These are phyloP conservation scores for Mycena rebaudengoi DNA, from an alignment of 768 basidiomycete genomes.

Conservation along the genomic window DNA sequence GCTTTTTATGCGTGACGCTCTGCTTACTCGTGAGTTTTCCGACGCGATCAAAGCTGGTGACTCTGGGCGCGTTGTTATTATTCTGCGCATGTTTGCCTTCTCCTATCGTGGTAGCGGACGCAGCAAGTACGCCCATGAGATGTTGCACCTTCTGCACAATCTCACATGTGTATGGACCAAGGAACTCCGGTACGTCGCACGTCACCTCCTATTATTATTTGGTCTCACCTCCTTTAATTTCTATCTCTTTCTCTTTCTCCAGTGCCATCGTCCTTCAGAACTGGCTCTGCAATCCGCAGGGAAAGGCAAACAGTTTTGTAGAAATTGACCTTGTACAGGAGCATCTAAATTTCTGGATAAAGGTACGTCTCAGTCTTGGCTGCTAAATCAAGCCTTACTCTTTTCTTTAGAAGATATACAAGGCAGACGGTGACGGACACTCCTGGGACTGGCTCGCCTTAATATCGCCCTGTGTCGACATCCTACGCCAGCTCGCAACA, in stretches of 20 bases:
- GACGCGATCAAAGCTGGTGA: slow-evolving; percentile 40
- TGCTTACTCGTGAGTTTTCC: slow-evolving; percentile 34
- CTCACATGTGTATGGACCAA: slow-evolving; percentile 36
- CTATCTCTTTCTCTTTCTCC: neutral
- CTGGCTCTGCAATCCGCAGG: slow-evolving; percentile 42
- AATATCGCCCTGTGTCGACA: slow-evolving; percentile 26
- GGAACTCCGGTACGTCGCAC: slow-evolving; percentile 27
- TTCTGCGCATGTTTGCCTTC: slow-evolving; percentile 32
- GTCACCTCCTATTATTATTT: no score
- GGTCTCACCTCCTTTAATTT: no score
- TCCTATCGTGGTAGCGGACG: slow-evolving; percentile 35
- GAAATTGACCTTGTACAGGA: slow-evolving; percentile 44
- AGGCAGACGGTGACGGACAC: slow-evolving; percentile 17
- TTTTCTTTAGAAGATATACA: slow-evolving; percentile 20
- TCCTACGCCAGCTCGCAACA: slow-evolving; percentile 33
- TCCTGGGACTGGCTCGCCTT: slow-evolving; percentile 28
- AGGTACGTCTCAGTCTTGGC: slow-evolving; percentile 25
- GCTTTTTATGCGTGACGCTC: slow-evolving; percentile 37
- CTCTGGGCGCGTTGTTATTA: slow-evolving; percentile 35
- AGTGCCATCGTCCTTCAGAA: slow-evolving; percentile 36
- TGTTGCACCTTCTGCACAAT: slow-evolving; percentile 39
- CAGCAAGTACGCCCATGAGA: slow-evolving; percentile 40
- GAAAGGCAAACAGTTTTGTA: slow-evolving; percentile 30
- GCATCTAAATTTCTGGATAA: slow-evolving; percentile 39
- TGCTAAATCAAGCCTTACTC: neutral